Evolutionary conservation across 768 basidiomycete genomes (phyloP).

Genomic region (Mycena epipterygia): DNA sequence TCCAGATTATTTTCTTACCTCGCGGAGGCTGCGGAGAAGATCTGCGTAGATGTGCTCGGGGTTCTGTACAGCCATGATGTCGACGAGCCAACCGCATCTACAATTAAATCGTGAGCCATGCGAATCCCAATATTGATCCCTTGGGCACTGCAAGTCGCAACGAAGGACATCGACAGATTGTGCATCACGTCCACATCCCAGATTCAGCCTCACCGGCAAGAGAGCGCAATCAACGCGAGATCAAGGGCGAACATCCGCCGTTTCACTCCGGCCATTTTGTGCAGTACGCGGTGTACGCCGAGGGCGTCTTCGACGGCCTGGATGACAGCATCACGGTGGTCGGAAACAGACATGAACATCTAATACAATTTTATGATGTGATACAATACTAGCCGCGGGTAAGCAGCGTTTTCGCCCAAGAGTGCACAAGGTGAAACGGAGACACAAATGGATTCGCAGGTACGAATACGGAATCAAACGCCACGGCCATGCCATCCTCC

Average conservation of each 20-base stretch:
- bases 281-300: slow-evolving; percentile 23
- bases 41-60: slow-evolving; percentile 50
- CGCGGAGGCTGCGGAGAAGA: slow-evolving; percentile 56
- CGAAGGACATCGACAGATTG: no score
- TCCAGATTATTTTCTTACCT: slow-evolving; percentile 40
- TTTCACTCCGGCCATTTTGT: slow-evolving; percentile 32
- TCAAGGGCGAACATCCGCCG: slow-evolving; percentile 54
- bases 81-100: slow-evolving; percentile 67
- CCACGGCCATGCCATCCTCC: not conserved
- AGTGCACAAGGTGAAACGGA: slow-evolving; percentile 4
- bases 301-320: slow-evolving; percentile 30
- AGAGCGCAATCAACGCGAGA: slow-evolving; percentile 55
- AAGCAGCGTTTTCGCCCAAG: not conserved
- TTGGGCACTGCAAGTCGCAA: slow-evolving; percentile 11
- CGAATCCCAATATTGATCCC: not conserved
- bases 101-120: not conserved
- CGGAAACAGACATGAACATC: not conserved
- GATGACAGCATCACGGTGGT: not conserved
- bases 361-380: slow-evolving; percentile 6
- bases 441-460: not conserved
- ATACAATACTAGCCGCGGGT: not conserved
- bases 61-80: slow-evolving; percentile 54
- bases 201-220: slow-evolving; percentile 20
- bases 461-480: not conserved
- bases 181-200: no score